A percentile compares a stretch with the other conserved stretches of the same genome.
These are phyloP conservation scores for Cryphonectria nitschkei DNA, from an alignment of 2,329 filamentous ascomycete genomes.

Conservation along the genomic window DNA sequence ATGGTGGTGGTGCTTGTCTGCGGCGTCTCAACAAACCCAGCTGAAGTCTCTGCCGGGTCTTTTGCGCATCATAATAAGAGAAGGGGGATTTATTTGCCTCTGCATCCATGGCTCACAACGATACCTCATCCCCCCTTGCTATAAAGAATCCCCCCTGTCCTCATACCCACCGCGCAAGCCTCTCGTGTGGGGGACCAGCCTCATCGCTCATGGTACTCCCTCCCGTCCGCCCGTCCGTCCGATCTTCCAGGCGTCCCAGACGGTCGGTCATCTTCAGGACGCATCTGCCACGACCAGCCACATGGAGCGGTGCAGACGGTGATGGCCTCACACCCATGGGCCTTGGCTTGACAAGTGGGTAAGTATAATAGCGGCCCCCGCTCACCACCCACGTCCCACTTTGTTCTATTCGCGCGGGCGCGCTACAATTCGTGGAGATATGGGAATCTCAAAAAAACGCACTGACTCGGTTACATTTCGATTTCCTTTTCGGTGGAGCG, in stretches of 20 bases:
- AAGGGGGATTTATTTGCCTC: background rate
- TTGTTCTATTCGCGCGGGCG: background rate
- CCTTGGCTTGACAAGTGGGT: background rate
- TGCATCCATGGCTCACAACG: background rate
- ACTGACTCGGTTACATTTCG: background rate
- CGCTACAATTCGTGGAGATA: background rate
- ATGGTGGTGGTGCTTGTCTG: background rate
- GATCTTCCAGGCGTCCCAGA: background rate
- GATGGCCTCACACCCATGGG: background rate
- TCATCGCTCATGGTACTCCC: background rate
- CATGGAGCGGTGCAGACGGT: background rate
- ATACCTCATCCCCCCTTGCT: background rate
- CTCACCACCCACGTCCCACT: background rate
- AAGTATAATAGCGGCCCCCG: background rate
- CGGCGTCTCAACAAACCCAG: background rate
- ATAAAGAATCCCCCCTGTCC: background rate
- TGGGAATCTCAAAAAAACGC: background rate
- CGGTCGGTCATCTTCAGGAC: background rate
- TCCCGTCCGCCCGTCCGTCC: background rate
- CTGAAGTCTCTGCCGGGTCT: conserved; percentile 1
- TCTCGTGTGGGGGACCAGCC: background rate
- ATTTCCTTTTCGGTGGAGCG: background rate
- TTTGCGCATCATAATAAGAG: background rate
- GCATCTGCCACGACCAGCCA: background rate
- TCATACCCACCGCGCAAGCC: background rate